Base-by-base conservation (phyloP, 164 flowering plant species). In the Magnolia sinica region DNA sequence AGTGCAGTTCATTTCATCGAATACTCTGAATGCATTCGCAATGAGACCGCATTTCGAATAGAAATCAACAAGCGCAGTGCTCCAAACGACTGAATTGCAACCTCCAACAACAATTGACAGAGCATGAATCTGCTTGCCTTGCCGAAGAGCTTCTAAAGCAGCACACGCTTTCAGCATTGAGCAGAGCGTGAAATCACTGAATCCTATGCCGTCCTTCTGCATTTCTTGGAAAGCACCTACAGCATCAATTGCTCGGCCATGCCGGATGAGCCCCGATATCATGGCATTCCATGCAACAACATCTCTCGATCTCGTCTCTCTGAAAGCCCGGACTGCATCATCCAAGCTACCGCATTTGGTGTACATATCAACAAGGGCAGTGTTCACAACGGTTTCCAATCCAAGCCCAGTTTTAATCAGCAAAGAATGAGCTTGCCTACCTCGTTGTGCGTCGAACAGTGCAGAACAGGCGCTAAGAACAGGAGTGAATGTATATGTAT, bases 221-320 rank as follows among this genome's bases (percentile, higher is more conserved):
- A 87, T 88, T n/a, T 23, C 77, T 70, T 50, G 75, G 55, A 90
- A 87, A 61, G 71, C 78, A 7, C 61, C 13, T 4, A 89, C 64
- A 0, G 87, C 88, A 27, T 80, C 77, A 55, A 58, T 11, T 0
- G 82, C 76, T 58, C 73, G 74, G n/a, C 86, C 89, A 14, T 83
- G 76, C 14, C 84, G 76, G 2, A 85, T 75, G 72, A 76, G 89
- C 68, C 84, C 65, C 11, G 89, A 85, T 37, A 90, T 65, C 87
- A 90, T 58, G 59, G 89, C 76, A 31, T 87, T 90, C 91, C 93
- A 88, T 29, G 83, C 51, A 55, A 90, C 88, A 16, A 80, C 86
- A 74, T 90, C 91, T 84, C 76, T 87, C 14, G 19, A 73, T 4
- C 45, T 77, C 67, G 81, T 83, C 73, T 84, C 89, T 27, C 81